Percentiles rank a stretch among this genome's conserved stretches.
Evolutionary conservation across 768 basidiomycete genomes (phyloP).

Genomic region (Sistotremastrum niveocremeum): DNA sequence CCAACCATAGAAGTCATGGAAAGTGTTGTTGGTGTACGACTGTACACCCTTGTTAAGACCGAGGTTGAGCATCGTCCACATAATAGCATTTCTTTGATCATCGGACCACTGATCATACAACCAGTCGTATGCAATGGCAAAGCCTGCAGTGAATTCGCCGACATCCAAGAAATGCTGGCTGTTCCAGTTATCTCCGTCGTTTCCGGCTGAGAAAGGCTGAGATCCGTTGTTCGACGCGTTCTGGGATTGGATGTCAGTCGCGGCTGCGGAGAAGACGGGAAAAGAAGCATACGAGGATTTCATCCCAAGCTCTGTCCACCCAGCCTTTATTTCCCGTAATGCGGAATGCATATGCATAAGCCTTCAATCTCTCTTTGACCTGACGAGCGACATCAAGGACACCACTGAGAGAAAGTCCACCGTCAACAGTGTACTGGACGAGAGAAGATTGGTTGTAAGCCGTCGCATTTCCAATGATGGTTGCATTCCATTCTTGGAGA

Average conservation of each 20-base stretch:
- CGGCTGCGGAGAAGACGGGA: constrained; percentile 1
- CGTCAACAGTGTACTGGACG: constrained; percentile 62
- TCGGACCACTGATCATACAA: constrained; percentile 71
- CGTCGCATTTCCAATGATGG: constrained; percentile 83
- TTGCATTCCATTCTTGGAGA: constrained; percentile 75
- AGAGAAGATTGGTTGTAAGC: constrained; percentile 50
- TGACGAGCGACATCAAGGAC: constrained; percentile 84
- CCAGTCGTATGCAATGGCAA: constrained; percentile 95
- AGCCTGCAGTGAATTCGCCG: constrained; percentile 83
- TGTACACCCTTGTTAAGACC: constrained; percentile 57
- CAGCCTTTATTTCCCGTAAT: constrained; percentile 89
- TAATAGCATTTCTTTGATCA: constrained; percentile 57
- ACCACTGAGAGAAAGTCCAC: constrained; percentile 51
- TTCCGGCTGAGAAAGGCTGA: constrained; percentile 46
- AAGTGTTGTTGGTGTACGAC: constrained; percentile 30
- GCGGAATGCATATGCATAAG: constrained; percentile 79
- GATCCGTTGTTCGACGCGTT: constrained; percentile 66
- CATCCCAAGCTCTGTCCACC: constrained; percentile 74
- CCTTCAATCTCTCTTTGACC: constrained; percentile 85
- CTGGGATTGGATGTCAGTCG: constrained; percentile 20
- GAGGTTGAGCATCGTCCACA: constrained; percentile 57
- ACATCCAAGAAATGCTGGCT: constrained; percentile 80
- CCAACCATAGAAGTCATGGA: constrained; percentile 42
- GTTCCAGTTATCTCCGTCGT: constrained; percentile 65
- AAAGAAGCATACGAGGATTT: constrained; percentile 50